Percentiles rank a stretch among this genome's conserved stretches.
These are phyloP conservation scores for Calocybe gangraenosa DNA, from an alignment of 768 basidiomycete species.

Conservation along the genomic window DNA sequence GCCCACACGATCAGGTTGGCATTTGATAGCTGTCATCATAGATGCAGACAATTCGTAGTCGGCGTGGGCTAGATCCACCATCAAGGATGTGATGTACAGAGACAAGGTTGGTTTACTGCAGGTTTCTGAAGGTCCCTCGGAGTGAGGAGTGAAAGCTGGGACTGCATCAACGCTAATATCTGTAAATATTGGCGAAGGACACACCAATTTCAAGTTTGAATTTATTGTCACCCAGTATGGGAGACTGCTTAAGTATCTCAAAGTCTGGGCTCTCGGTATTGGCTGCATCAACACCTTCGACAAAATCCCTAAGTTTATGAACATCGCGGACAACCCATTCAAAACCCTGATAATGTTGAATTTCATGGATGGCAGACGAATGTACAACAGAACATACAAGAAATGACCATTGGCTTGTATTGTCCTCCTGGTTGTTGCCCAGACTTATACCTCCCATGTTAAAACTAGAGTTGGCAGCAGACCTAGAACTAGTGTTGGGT, in stretches of 20 bases:
- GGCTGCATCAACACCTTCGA: slow-evolving; percentile 39
- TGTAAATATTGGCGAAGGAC: slow-evolving; percentile 11
- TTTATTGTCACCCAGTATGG: slow-evolving; percentile 65
- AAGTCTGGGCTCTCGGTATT: slow-evolving; percentile 41
- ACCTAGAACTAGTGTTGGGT: slow-evolving; percentile 17
- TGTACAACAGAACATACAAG: slow-evolving; percentile 33
- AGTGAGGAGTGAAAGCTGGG: slow-evolving; percentile 20
- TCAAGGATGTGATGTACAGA: slow-evolving; percentile 62
- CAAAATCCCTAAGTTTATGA: slow-evolving; percentile 49
- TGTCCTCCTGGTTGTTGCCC: slow-evolving; percentile 32
- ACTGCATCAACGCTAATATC: neutral
- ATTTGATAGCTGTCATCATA: slow-evolving; percentile 72
- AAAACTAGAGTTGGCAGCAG: slow-evolving; percentile 17
- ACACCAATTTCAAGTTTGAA: slow-evolving; percentile 68
- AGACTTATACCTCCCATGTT: slow-evolving; percentile 19
- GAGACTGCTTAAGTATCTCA: slow-evolving; percentile 61
- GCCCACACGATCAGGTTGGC: slow-evolving; percentile 54
- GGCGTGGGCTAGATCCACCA: slow-evolving; percentile 55
- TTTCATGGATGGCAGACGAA: slow-evolving; percentile 1
- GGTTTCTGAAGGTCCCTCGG: slow-evolving; percentile 18
- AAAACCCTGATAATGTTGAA: slow-evolving; percentile 45
- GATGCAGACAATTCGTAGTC: slow-evolving; percentile 59
- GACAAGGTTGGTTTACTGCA: slow-evolving; percentile 41
- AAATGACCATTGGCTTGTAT: slow-evolving; percentile 63
- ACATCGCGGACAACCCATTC: slow-evolving; percentile 68